Percentiles rank a stretch among this genome's conserved stretches.
Conservation (phyloP, 495 filamentous ascomycete genomes). For the Talaromyces adpressus region DNA sequence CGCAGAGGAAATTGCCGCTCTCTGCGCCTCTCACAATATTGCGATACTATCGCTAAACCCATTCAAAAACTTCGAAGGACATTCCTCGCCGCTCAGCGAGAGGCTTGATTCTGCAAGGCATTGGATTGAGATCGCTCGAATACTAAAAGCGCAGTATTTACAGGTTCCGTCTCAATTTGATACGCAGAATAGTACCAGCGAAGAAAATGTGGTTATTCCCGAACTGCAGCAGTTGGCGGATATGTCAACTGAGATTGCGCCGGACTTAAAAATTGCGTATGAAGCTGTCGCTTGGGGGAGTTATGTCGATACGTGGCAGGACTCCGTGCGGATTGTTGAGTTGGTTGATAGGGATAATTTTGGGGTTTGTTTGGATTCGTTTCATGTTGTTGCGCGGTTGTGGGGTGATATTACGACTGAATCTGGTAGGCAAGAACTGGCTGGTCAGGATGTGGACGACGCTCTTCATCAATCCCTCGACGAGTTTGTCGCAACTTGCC, state of each 20-base stretch:
- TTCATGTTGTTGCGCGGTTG: slow-evolving; percentile 60
- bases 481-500: slow-evolving; percentile 43
- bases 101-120: slow-evolving; percentile 54
- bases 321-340: slow-evolving; percentile 50
- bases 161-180: slow-evolving; percentile 62
- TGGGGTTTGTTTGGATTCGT: slow-evolving; percentile 67
- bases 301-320: slow-evolving; percentile 59
- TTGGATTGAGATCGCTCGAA: slow-evolving; percentile 59
- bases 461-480: slow-evolving; percentile 47
- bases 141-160: slow-evolving; percentile 54
- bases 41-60: slow-evolving; percentile 61
- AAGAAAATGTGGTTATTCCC: slow-evolving; percentile 46
- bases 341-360: slow-evolving; percentile 59
- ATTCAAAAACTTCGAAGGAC: slow-evolving; percentile 68
- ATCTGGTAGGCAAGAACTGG: slow-evolving; percentile 33
- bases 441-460: slow-evolving; percentile 40
- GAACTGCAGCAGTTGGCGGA: slow-evolving; percentile 57
- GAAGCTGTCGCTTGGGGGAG: slow-evolving; percentile 65
- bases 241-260: slow-evolving; percentile 43
- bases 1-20: slow-evolving; percentile 41
- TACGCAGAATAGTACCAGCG: slow-evolving; percentile 39
- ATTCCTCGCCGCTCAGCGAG: slow-evolving; percentile 37
- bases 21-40: slow-evolving; percentile 46
- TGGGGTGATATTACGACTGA: slow-evolving; percentile 54
- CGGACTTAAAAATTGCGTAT: slow-evolving; percentile 55